phyloP scores from a whole-genome alignment of 2,329 filamentous ascomycete species.

The Sporothrix dimorphospora region DNA sequence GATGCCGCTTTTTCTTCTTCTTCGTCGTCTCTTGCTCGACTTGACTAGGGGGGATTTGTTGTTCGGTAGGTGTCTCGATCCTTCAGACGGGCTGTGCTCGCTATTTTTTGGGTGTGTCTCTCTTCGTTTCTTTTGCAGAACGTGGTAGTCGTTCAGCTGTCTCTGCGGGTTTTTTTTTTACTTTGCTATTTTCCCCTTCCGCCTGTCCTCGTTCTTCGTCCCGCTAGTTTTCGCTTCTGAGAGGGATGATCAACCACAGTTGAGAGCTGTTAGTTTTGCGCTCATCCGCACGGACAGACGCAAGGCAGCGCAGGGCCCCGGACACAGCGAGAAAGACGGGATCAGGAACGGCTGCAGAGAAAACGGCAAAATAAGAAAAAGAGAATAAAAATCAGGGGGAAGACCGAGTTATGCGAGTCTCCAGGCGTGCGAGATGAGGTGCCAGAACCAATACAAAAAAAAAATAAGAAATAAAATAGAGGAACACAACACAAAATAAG shows the following conservation, averaged over 20 bases:
- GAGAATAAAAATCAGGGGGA: neutral
- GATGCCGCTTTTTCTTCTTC: constrained; percentile 12
- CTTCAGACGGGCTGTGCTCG: constrained; percentile 17
- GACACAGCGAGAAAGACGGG: neutral
- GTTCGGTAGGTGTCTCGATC: neutral
- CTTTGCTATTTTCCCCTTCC: neutral
- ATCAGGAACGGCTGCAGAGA: neutral
- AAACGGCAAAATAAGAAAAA: neutral
- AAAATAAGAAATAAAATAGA: neutral
- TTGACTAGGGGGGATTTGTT: neutral
- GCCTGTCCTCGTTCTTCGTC: neutral
- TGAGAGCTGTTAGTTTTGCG: neutral
- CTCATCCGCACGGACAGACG: constrained; percentile 23
- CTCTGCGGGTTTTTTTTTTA: neutral
- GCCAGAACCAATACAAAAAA: neutral
- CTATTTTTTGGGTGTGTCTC: neutral
- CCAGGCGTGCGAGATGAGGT: neutral
- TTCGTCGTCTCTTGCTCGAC: neutral
- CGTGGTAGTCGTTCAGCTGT: neutral
- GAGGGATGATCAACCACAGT: constrained; percentile 2
- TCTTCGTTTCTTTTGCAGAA: constrained; percentile 1
- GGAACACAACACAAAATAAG: neutral
- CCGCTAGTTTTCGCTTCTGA: neutral
- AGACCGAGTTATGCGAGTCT: neutral
- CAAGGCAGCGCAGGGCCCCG: constrained; percentile 6